Conservation (phyloP, 192 early-diverging fungal genomes). For the Phycomyces nitens region DNA sequence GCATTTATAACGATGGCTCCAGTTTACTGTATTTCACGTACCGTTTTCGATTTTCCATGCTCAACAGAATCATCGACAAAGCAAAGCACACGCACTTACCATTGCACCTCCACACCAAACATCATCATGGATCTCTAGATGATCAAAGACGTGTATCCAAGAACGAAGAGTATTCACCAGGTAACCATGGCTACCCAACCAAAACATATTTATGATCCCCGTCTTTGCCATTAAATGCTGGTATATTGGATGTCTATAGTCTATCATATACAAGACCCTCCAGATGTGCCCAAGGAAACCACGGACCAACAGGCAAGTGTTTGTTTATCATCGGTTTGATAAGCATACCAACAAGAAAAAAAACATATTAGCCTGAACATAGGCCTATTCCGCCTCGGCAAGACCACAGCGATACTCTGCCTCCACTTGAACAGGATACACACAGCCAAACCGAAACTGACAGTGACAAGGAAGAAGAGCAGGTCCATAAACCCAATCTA, state of each 20-base stretch:
- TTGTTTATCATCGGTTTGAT: background rate
- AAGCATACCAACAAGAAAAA: background rate
- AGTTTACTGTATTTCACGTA: too few species aligned
- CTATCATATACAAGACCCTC: background rate
- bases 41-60: background rate
- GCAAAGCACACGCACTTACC: slow-evolving; percentile 11
- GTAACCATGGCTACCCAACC: too few species aligned
- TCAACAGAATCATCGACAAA: slow-evolving; percentile 21
- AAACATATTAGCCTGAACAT: too few species aligned
- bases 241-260: background rate
- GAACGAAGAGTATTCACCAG: background rate
- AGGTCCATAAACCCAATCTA: too few species aligned
- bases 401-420: too few species aligned
- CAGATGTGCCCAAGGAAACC: background rate
- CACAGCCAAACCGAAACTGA: too few species aligned
- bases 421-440: too few species aligned
- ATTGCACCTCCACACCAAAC: background rate
- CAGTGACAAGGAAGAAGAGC: too few species aligned
- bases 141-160: background rate
- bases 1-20: too few species aligned
- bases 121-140: background rate
- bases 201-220: too few species aligned
- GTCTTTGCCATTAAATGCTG: too few species aligned
- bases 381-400: too few species aligned
- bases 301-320: background rate